Base-by-base conservation (phyloP, 2,329 filamentous ascomycete species). In the Ophiocordyceps robertsii region DNA sequence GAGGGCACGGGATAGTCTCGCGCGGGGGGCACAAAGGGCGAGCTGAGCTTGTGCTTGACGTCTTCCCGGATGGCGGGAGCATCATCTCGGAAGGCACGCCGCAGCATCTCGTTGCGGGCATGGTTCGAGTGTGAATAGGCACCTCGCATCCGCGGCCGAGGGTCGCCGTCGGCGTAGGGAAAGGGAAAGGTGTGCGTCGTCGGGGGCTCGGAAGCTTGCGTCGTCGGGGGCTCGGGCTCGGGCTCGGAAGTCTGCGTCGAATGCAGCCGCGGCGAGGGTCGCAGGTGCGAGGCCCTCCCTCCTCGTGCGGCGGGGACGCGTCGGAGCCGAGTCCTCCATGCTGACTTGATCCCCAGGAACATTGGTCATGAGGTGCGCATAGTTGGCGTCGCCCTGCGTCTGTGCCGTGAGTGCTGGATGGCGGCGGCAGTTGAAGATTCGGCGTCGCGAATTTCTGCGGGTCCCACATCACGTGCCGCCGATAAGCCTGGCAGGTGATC, bases 341-440 rank as follows among this genome's bases (percentile, higher is more conserved):
- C 46, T 54, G 60, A 58, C 50, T 58, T 61, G 62, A 65, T 61
- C 60, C 65, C 64, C 56, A 65, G 58, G 57, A 59, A 66, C 67
- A 70, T 69, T 62, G 53, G 56, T 62, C 61, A 68, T 65, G 51
- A 57, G 44, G 43, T 51, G 53, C 44, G 49, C 65, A 69, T 68
- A 39, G 14, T 36, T 16, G 24, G 19, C 24, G 24, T 27, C 24
- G 19, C 19, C 19, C 19, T 27, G 24, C 19, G 24, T 27, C 24
- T 27, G 24, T 27, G 24, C 7, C 24, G 24, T 27, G 24, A 27
- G 19, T 19, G 19, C 3, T 27, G 24, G 24, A 27, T 27, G 24
- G 24, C 24, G 24, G 24, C 24, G 24, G 24, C 6, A 27, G 24
- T 2, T 9, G 24, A 27, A 9, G 6, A 7, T 2, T 27, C 24